Evolutionary conservation across 2,329 filamentous ascomycete species (phyloP), one percentile per base, ranked within the genome.

Genomic region (Beauveria caledonica): DNA sequence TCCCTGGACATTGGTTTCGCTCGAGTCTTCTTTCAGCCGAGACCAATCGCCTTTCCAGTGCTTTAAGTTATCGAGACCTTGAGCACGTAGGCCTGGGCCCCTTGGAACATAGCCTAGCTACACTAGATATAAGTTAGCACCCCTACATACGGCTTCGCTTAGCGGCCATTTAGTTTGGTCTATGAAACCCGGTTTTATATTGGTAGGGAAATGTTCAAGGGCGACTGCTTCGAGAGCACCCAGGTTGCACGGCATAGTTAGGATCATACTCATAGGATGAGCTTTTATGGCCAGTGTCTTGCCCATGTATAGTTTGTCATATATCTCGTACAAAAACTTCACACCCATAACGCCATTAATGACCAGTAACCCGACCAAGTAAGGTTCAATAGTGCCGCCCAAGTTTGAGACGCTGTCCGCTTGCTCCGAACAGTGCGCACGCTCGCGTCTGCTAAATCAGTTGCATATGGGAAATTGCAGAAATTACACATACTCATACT

Each of bases 401-500:
- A 21, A 40, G 13, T 36, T 25, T 21, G 27, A 33, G 33, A 51
- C 17, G 33, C 21, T 46, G 29, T n/a, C 29, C 40, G 46, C 46
- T 29, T 40, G 52, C 27, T 59, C 57, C 33, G 19, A 45, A 40
- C 46, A 58, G 11, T 19, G 19, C 5, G 19, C 36, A 25, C 36
- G 27, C 23, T 36, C 23, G 25, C 48, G 21, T 27, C 17, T 36
- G 5, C 29, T 33, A 11, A 33, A 27, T 27, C 25, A 27, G 25
- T 27, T 27, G 25, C 25, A 27, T 27, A 33, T 15, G 11, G 33
- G 33, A 36, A 36, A 36, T 36, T 36, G 10, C 33, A 5, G 5
- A 15, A 15, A 36, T 36, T 5, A 68, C 46, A 65, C 46, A 23
- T 58, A 60, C 48, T 68, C 69, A 13, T 64, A 62, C 23, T 75